Evolutionary conservation across 2,329 filamentous ascomycete species (phyloP).

Genomic region (Clarireedia hainanense): DNA sequence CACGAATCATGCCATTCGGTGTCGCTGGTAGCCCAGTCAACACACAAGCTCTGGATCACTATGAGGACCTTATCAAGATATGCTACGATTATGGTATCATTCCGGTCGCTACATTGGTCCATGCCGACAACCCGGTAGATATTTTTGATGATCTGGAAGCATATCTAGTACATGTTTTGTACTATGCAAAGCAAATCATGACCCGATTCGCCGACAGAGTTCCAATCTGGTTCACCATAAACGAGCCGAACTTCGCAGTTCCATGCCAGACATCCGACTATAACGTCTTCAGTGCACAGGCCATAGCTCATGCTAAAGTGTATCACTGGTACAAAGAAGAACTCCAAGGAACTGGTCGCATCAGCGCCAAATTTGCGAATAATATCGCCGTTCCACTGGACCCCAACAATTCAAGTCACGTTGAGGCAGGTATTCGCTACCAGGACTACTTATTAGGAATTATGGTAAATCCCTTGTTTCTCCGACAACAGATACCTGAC

Average conservation of each 20-base stretch:
- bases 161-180: slow-evolving; percentile 38
- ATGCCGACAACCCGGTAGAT: slow-evolving; percentile 19
- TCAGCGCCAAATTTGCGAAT: too few relatives aligned
- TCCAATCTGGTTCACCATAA: slow-evolving; percentile 43
- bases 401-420: too few relatives aligned
- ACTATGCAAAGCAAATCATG: slow-evolving; percentile 44
- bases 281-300: too few relatives aligned
- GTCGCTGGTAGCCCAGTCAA: slow-evolving; percentile 38
- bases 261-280: neutral
- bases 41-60: slow-evolving; percentile 41
- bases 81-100: slow-evolving; percentile 41
- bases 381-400: too few relatives aligned
- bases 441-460: too few relatives aligned
- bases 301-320: slow-evolving; percentile 2
- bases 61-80: slow-evolving; percentile 43
- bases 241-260: slow-evolving; percentile 37
- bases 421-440: too few relatives aligned
- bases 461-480: too few relatives aligned
- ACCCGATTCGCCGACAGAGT: slow-evolving; percentile 42
- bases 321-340: slow-evolving; percentile 42
- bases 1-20: slow-evolving; percentile 42
- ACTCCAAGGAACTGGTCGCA: slow-evolving; percentile 34
- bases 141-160: neutral
- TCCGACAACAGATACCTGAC: too few relatives aligned
- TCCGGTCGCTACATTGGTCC: slow-evolving; percentile 39